Percentiles rank a stretch among this genome's conserved stretches.
Evolutionary conservation across 768 basidiomycete species (phyloP).

Genomic region (Pleurotus citrinopileatus): DNA sequence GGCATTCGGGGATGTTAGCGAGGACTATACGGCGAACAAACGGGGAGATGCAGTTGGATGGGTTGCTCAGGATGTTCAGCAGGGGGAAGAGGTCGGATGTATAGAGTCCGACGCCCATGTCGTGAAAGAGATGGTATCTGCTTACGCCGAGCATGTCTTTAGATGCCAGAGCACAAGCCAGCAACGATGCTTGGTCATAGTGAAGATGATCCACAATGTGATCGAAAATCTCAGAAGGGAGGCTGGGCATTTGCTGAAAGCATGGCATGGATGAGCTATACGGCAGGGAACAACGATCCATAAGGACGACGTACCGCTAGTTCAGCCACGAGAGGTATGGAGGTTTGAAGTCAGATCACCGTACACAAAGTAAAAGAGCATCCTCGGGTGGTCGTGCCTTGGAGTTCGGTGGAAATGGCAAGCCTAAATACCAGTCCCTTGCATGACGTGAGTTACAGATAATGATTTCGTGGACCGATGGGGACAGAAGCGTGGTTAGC

Average conservation of each 20-base stretch:
- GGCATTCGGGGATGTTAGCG: background rate
- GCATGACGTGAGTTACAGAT: constrained; percentile 1
- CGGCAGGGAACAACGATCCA: background rate
- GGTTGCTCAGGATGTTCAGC: background rate
- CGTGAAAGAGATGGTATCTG: constrained; percentile 10
- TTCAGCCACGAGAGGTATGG: background rate
- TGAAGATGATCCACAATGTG: constrained; percentile 10
- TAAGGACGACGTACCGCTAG: background rate
- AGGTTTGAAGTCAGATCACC: background rate
- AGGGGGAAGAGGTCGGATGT: constrained; percentile 1
- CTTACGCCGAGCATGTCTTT: background rate
- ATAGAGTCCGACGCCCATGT: background rate
- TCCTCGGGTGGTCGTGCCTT: background rate
- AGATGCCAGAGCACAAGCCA: background rate
- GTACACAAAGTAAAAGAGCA: background rate
- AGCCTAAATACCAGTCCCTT: background rate
- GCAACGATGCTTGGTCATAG: background rate
- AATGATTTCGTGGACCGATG: background rate
- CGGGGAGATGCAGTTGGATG: constrained; percentile 4
- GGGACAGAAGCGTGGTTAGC: constrained; percentile 1
- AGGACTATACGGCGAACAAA: background rate
- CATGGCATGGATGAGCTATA: background rate
- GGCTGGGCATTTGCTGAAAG: background rate
- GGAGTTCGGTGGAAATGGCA: background rate
- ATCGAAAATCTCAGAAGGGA: constrained; percentile 9